These are phyloP conservation scores for Tetradesmus lagerheimii DNA, from an alignment of 139 green algal genomes.

Conservation along the genomic window DNA sequence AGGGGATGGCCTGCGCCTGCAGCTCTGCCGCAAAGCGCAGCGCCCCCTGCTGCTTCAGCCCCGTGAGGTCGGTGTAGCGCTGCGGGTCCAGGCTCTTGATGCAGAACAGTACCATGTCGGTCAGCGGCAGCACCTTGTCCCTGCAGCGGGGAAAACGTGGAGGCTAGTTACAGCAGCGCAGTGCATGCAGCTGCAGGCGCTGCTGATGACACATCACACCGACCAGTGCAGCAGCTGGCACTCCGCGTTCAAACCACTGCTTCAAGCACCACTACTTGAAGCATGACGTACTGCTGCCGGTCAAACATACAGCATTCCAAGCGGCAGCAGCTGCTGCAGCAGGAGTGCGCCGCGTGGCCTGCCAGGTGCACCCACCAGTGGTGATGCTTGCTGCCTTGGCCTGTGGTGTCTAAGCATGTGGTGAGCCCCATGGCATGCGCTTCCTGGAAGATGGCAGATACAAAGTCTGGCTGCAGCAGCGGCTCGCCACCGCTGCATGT, in stretches of 20 bases:
- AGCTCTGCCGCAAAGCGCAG: conserved; percentile 70
- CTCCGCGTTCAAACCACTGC: too few species aligned
- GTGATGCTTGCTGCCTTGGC: conserved; percentile 67
- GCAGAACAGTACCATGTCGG: conserved; percentile 79
- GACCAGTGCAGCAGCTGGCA: neutral
- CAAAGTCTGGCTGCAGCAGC: conserved; percentile 74
- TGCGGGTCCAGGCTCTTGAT: conserved; percentile 69
- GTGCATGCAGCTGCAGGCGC: neutral
- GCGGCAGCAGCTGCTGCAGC: neutral
- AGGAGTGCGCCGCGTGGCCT: neutral
- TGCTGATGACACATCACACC: neutral
- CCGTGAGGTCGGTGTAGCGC: conserved; percentile 54
- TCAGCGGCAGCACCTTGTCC: conserved; percentile 74
- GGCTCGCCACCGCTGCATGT: conserved; percentile 74
- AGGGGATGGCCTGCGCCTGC: conserved; percentile 56
- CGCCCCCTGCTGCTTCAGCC: conserved; percentile 57
- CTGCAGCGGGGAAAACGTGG: neutral
- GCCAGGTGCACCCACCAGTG: conserved; percentile 35
- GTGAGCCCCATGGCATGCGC: conserved; percentile 71
- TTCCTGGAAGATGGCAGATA: conserved; percentile 61
- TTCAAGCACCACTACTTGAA: too few species aligned
- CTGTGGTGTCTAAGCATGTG: conserved; percentile 78
- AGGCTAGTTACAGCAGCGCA: neutral
- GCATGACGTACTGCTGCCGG: too few species aligned
- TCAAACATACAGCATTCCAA: neutral